Base-by-base conservation (phyloP, 1,284 basidiomycete genomes). In the Tilletia indica region DNA sequence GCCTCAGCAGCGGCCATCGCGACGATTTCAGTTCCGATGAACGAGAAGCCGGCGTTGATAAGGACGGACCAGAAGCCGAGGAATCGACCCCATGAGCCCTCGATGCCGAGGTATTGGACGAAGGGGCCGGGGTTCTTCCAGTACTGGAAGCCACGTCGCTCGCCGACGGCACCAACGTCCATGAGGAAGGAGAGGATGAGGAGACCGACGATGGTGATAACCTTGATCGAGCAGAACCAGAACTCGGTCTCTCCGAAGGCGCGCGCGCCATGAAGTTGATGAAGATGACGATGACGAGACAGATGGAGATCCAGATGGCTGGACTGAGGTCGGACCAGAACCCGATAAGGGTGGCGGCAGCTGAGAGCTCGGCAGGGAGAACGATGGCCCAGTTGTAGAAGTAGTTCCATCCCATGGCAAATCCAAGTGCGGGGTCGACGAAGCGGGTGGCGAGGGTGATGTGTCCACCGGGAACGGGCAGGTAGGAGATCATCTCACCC, bases 21-120 rank as follows among this genome's bases (percentile, higher is more conserved):
- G 56, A 94, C 91, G 74, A 94, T 91, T 84, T 95, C 93, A 9
- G 92, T 93, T 67, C 63, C 89, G 89, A 68, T 92, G 86, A 90
- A 94, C 12, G 90, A 91, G 87, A 94, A 94, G 1, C 92, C 92
- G 9, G 92, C 92, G 64, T 86, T 80, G 36, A 85, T 81, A 45
- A 85, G 79, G 2, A 84, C 78, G 4, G 70, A 72, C 70, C 80
- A 83, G 74, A 85, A 85, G 14, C 83, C 85, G 11, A 86, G 76
- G 77, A 86, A 86, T 11, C 87, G 87, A 2, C 91, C 91, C 75
- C 88, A 88, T 2, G 86, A 69, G 0, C 92, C 92, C 1, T 80
- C 74, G 67, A 87, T 86, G 58, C 82, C 86, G 61, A 63, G 58
- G 48, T 68, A 68, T 31, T 68, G 68, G 19, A 49, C 38, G 54